Evolutionary conservation across 805 yeast genomes (phyloP), one percentile per base, ranked within the genome.

Genomic region (Candida peoriensis): DNA sequence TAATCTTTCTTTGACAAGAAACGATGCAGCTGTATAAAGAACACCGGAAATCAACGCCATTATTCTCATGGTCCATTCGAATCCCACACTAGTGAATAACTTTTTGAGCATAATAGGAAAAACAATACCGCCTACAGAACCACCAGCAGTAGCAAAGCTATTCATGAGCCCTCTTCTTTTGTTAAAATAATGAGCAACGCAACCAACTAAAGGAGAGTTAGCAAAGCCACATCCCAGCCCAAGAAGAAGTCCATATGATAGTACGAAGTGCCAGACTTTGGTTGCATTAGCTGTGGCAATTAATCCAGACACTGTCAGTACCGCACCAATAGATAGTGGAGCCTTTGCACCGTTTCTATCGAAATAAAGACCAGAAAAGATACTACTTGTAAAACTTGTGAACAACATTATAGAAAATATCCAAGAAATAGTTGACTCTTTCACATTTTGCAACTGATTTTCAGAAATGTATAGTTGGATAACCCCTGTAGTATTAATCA

Each of bases 151-250:
- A 0, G 75, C 66, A 3, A 70, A 28, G 2, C 74, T 72, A 8
- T 59, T 56, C 16, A 78, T 80, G 34, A 65, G 57, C 3, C 82
- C 87, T 48, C 86, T 63, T 42, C 61, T 74, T 30, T 54, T 62
- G 33, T 66, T 61, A 48, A 80, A 81, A 73, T 83, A 81, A 43
- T 80, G 87, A 20, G 78, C 71, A 8, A 79, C 64, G 11, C 73
- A 74, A 11, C 82, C 74, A 7, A 80, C 57, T 23, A 74, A 54
- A 1, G 86, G 85, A 16, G 76, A 66, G 53, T 75, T 61, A 20
- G 76, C 58, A 15, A 76, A 53, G 2, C 81, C 81, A 33, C 68
- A 66, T 0, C 83, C 85, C 12, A 74, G 39, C 3, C 86, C 87
- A 19, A 68, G 54, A 15, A 68, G 51, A 0, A 80, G 39, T 4